Percentiles rank a stretch among this genome's conserved stretches.
Conservation (phyloP, 2,329 filamentous ascomycete species). For the Taxawa tesnikishii region DNA sequence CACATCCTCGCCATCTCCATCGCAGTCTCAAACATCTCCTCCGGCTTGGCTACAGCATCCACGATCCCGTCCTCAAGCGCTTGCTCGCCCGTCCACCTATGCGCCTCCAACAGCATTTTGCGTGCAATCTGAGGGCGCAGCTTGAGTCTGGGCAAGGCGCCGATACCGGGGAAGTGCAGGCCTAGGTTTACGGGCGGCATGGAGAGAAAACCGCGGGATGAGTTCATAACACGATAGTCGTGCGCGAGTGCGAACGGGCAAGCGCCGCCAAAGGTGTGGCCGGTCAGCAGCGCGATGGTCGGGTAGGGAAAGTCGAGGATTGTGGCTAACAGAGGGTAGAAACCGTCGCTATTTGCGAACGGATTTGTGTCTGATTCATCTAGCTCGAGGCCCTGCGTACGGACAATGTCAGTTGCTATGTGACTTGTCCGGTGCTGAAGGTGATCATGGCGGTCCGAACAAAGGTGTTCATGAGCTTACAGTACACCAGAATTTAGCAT, state of each 20-base stretch:
- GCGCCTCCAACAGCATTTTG: constrained; percentile 44
- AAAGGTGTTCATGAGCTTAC: constrained; percentile 8
- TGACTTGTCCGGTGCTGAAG: background rate
- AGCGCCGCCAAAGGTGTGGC: constrained; percentile 37
- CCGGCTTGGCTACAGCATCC: constrained; percentile 37
- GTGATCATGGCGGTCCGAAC: background rate
- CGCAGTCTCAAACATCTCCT: constrained; percentile 34
- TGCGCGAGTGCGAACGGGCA: constrained; percentile 35
- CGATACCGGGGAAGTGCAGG: constrained; percentile 44
- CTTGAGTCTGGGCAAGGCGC: constrained; percentile 39
- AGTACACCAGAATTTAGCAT: constrained; percentile 41
- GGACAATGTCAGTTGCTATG: background rate
- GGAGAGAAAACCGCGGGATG: constrained; percentile 31
- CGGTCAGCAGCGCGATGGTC: constrained; percentile 35
- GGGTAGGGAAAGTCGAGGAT: constrained; percentile 27
- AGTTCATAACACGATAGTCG: constrained; percentile 38
- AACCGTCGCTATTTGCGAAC: constrained; percentile 21
- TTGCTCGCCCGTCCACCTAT: constrained; percentile 40
- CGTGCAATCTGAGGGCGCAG: constrained; percentile 37
- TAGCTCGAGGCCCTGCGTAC: constrained; percentile 21
- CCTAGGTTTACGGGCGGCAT: constrained; percentile 45
- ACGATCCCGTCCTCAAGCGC: constrained; percentile 42
- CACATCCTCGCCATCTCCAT: constrained; percentile 31
- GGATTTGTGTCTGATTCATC: constrained; percentile 22
- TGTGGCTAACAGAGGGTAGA: constrained; percentile 23